Conservation (phyloP, 2,329 filamentous ascomycete genomes). For the Pseudocercospora macadamiae region DNA sequence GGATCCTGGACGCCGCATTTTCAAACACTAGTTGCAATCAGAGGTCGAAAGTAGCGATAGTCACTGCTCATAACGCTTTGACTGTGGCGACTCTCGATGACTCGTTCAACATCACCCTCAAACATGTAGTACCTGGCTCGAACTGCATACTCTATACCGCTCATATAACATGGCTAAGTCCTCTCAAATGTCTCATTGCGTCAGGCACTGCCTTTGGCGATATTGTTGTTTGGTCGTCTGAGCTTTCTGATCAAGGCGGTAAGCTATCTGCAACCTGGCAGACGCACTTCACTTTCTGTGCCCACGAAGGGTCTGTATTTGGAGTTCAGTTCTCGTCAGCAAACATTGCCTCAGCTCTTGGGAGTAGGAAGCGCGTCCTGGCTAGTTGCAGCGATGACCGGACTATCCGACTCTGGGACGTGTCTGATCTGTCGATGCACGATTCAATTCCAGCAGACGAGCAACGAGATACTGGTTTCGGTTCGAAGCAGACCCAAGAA, state of each 20-base stretch:
- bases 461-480: conserved; percentile 51
- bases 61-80: conserved; percentile 88
- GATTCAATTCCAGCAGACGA: conserved; percentile 26
- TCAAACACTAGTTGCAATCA: conserved; percentile 36
- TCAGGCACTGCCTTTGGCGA: conserved; percentile 95
- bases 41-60: conserved; percentile 55
- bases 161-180: conserved; percentile 64
- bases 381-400: conserved; percentile 95
- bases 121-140: conserved; percentile 61
- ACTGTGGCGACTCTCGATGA: conserved; percentile 39
- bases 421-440: conserved; percentile 57
- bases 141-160: conserved; percentile 88
- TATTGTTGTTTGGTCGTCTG: conserved; percentile 83
- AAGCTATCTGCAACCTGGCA: conserved; percentile 36
- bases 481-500: conserved; percentile 37
- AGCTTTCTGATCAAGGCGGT: conserved; percentile 24
- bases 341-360: conserved; percentile 41
- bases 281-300: conserved; percentile 61
- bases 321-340: conserved; percentile 75
- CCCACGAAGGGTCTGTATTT: conserved; percentile 92
- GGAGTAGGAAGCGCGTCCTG: conserved; percentile 61
- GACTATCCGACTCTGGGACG: conserved; percentile 85
- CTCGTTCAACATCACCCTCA: conserved; percentile 5
- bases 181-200: conserved; percentile 69
- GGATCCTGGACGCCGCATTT: conserved; percentile 72